phyloP scores from a whole-genome alignment of 2,329 filamentous ascomycete species.

The Fusarium anthophilum region DNA sequence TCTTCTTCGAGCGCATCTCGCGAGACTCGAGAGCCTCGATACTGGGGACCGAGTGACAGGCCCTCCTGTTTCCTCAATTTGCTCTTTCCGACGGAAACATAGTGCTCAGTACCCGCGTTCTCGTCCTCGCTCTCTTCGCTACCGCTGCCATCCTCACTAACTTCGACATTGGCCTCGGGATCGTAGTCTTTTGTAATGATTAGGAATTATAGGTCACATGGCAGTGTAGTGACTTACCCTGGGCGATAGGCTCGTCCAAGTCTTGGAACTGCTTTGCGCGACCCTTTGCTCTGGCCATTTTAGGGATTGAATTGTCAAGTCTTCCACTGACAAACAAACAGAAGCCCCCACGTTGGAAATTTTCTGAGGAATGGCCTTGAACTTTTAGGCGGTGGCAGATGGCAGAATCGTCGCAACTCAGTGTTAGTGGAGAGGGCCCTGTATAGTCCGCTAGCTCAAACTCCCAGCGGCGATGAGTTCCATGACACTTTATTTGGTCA shows the following conservation, averaged over 20 bases:
- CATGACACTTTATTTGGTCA: slow-evolving; percentile 15
- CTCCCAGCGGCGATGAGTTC: not conserved
- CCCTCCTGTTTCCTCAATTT: slow-evolving; percentile 80
- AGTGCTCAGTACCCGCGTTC: slow-evolving; percentile 82
- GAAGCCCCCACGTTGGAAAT: slow-evolving; percentile 48
- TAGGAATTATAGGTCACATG: slow-evolving; percentile 1
- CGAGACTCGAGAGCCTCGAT: slow-evolving; percentile 80
- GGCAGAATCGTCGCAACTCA: slow-evolving; percentile 53
- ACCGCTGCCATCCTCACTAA: slow-evolving; percentile 63
- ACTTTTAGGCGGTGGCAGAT: slow-evolving; percentile 61
- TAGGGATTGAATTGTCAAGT: slow-evolving; percentile 36
- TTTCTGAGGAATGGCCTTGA: slow-evolving; percentile 46
- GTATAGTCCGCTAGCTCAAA: slow-evolving; percentile 17
- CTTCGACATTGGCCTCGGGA: slow-evolving; percentile 73
- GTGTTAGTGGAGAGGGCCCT: slow-evolving; percentile 10
- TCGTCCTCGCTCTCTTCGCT: slow-evolving; percentile 60
- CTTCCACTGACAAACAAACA: slow-evolving; percentile 6
- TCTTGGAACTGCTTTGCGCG: slow-evolving; percentile 70
- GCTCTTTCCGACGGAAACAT: slow-evolving; percentile 83
- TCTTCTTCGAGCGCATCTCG: slow-evolving; percentile 71
- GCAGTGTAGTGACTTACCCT: slow-evolving; percentile 59
- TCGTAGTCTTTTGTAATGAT: slow-evolving; percentile 69
- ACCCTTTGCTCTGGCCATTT: slow-evolving; percentile 63
- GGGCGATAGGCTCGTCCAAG: slow-evolving; percentile 67
- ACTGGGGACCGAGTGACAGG: slow-evolving; percentile 77